These are phyloP conservation scores for Atkinsonella texensis DNA, from an alignment of 2,329 filamentous ascomycete species.

Conservation along the genomic window DNA sequence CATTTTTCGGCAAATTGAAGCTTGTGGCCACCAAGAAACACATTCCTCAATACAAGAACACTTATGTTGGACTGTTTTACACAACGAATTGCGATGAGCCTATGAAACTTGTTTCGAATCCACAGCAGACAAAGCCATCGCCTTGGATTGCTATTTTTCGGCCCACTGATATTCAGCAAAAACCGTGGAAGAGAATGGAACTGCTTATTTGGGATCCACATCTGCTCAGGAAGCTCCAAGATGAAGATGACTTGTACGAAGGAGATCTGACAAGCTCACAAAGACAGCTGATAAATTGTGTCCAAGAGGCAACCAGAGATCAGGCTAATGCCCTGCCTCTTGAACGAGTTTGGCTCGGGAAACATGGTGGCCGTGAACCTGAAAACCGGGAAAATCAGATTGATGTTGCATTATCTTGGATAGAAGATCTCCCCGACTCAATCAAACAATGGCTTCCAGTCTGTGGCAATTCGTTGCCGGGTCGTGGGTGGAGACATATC, in stretches of 20 bases:
- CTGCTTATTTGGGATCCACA: slow-evolving; percentile 43
- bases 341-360: slow-evolving; percentile 33
- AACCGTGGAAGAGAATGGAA: slow-evolving; percentile 25
- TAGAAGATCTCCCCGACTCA: slow-evolving; percentile 22
- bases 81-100: slow-evolving; percentile 11
- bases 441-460: slow-evolving; percentile 25
- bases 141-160: slow-evolving; percentile 42
- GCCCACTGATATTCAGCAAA: slow-evolving; percentile 25
- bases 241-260: slow-evolving; percentile 12
- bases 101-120: background rate
- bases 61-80: slow-evolving; percentile 34
- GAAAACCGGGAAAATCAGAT: slow-evolving; percentile 20
- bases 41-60: slow-evolving; percentile 9
- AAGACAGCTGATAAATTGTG: slow-evolving; percentile 26
- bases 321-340: slow-evolving; percentile 23
- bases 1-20: background rate
- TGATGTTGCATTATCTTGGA: slow-evolving; percentile 29
- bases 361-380: slow-evolving; percentile 12
- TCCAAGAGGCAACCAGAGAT: slow-evolving; percentile 18
- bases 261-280: slow-evolving; percentile 34
- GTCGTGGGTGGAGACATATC: slow-evolving; percentile 28
- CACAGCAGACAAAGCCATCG: background rate
- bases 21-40: background rate
- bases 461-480: slow-evolving; percentile 13
- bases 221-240: slow-evolving; percentile 15